Percentiles rank a stretch among this genome's conserved stretches.
phyloP scores from a whole-genome alignment of 805 yeast genomes.

The Candida dendrica region DNA sequence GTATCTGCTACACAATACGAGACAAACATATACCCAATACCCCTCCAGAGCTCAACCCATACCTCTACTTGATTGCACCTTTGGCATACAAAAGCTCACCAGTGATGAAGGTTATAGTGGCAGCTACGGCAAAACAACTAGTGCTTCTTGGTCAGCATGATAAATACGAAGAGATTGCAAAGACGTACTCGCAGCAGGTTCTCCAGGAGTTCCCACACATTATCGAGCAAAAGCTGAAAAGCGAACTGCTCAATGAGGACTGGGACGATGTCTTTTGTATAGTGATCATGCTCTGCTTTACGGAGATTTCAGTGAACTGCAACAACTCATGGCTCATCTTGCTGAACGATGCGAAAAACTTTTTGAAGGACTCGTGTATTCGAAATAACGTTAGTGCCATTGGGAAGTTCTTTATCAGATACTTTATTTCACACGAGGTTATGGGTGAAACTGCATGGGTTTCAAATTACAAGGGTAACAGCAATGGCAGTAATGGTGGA shows the following conservation, averaged over 20 bases:
- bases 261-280: conserved; percentile 37
- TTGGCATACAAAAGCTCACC: conserved; percentile 25
- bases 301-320: conserved; percentile 35
- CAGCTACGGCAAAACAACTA: conserved; percentile 31
- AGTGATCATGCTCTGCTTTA: conserved; percentile 31
- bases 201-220: conserved; percentile 24
- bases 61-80: conserved; percentile 30
- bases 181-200: conserved; percentile 21
- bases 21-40: conserved; percentile 9
- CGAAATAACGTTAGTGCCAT: conserved; percentile 24
- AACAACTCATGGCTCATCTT: conserved; percentile 31
- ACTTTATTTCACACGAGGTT: conserved; percentile 34
- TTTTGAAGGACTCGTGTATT: conserved; percentile 21
- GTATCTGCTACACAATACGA: conserved; percentile 30
- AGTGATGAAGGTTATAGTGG: conserved; percentile 27
- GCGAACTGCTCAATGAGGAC: conserved; percentile 11
- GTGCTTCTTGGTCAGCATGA: conserved; percentile 22
- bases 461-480: conserved; percentile 8
- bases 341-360: conserved; percentile 30
- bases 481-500: too few relatives aligned
- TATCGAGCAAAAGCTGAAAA: conserved; percentile 19
- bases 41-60: conserved; percentile 28
- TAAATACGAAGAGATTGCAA: conserved; percentile 20
- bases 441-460: conserved; percentile 38
- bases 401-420: conserved; percentile 28